These are phyloP conservation scores for Diaporthe ampelina DNA, from an alignment of 2,329 filamentous ascomycete genomes.

Conservation along the genomic window DNA sequence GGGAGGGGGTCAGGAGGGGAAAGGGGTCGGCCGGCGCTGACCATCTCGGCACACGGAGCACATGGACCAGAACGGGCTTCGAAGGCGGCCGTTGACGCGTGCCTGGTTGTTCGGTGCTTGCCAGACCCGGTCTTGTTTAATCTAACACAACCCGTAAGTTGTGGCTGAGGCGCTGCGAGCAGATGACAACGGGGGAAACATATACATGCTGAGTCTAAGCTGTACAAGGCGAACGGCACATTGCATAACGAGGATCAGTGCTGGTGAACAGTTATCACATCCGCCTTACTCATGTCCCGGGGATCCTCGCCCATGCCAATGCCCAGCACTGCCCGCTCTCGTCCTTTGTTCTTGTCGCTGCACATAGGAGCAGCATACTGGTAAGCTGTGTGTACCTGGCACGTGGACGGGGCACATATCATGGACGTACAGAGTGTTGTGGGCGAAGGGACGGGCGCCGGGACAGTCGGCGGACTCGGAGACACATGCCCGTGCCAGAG, in stretches of 20 bases:
- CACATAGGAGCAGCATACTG: background rate
- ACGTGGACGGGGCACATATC: background rate
- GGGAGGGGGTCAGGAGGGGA: background rate
- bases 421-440: background rate
- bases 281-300: constrained; percentile 12
- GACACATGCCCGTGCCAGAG: constrained; percentile 3
- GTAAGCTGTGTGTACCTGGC: background rate
- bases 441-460: constrained; percentile 5
- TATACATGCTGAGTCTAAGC: background rate
- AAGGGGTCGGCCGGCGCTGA: constrained; percentile 26
- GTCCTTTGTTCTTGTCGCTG: background rate
- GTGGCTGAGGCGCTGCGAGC: constrained; percentile 25
- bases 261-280: constrained; percentile 1
- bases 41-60: constrained; percentile 24
- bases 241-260: constrained; percentile 15
- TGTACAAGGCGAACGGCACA: background rate
- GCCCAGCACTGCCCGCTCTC: background rate
- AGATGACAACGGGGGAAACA: constrained; percentile 1
- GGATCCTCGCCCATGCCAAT: constrained; percentile 18
- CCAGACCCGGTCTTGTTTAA: constrained; percentile 25
- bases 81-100: constrained; percentile 21
- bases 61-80: constrained; percentile 25
- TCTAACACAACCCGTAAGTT: constrained; percentile 24
- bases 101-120: constrained; percentile 1
- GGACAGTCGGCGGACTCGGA: constrained; percentile 1